These are phyloP conservation scores for Diaporthe nobilis DNA, from an alignment of 2,329 filamentous ascomycete species.

Conservation along the genomic window DNA sequence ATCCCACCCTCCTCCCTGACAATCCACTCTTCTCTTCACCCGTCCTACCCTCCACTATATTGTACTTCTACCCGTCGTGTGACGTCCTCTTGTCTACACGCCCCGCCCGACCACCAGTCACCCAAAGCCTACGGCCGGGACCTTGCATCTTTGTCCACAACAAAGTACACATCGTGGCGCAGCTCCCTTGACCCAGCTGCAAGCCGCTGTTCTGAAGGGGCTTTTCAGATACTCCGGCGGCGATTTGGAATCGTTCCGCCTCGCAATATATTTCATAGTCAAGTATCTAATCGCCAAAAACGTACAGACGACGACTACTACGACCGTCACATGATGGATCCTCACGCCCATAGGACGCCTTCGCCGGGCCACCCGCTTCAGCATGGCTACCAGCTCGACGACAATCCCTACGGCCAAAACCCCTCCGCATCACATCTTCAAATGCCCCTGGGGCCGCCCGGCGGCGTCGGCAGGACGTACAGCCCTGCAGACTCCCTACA, in stretches of 20 bases:
- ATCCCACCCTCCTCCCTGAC: slow-evolving; percentile 29
- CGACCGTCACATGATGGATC: slow-evolving; percentile 70
- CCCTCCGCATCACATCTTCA: slow-evolving; percentile 67
- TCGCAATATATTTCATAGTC: slow-evolving; percentile 2
- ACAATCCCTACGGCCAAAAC: slow-evolving; percentile 76
- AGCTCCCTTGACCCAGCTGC: slow-evolving; percentile 40
- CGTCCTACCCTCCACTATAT: slow-evolving; percentile 20
- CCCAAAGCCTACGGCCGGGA: slow-evolving; percentile 33
- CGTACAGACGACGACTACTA: slow-evolving; percentile 71
- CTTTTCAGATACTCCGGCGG: slow-evolving; percentile 31
- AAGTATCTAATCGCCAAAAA: slow-evolving; percentile 41
- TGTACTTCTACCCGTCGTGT: slow-evolving; percentile 16
- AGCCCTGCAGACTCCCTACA: slow-evolving; percentile 83
- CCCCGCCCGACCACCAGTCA: slow-evolving; percentile 5
- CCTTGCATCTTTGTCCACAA: slow-evolving; percentile 39
- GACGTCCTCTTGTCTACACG: slow-evolving; percentile 35
- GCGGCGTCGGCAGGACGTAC: slow-evolving; percentile 51
- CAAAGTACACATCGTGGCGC: slow-evolving; percentile 42
- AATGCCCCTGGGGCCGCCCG: slow-evolving; percentile 73
- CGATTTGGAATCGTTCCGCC: slow-evolving; percentile 44
- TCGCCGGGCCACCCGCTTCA: slow-evolving; percentile 82
- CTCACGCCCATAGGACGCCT: slow-evolving; percentile 73
- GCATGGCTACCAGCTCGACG: slow-evolving; percentile 85
- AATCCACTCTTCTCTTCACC: slow-evolving; percentile 35
- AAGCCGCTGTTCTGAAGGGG: slow-evolving; percentile 32